These are phyloP conservation scores for Syncephalastrum contaminatum DNA, from an alignment of 371 early-diverging fungal genomes.

Conservation along the genomic window DNA sequence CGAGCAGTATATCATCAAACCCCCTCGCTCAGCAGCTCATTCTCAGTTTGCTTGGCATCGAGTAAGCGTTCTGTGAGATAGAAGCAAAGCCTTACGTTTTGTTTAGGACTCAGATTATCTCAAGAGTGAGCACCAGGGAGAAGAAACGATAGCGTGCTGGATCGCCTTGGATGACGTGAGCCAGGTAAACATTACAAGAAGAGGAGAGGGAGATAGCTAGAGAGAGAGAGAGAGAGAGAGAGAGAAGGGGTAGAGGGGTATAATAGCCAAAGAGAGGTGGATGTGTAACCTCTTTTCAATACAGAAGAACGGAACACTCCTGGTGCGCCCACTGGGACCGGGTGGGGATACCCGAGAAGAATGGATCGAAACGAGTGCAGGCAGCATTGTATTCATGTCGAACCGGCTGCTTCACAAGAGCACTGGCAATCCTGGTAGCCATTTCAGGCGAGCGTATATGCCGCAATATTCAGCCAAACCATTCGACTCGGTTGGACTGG, in stretches of 20 bases:
- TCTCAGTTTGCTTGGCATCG: conserved; percentile 60
- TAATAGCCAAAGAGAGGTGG: conserved; percentile 4
- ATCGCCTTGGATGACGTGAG: conserved; percentile 46
- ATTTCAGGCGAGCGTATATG: conserved; percentile 55
- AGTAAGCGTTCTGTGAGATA: conserved; percentile 17
- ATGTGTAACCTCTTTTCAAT: conserved; percentile 32
- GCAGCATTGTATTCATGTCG: conserved; percentile 57
- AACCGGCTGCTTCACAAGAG: conserved; percentile 53
- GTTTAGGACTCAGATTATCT: conserved; percentile 44
- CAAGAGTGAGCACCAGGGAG: conserved; percentile 16
- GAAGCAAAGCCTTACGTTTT: background rate
- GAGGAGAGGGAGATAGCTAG: too few relatives aligned
- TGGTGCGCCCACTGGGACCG: too few relatives aligned
- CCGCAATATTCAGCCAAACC: conserved; percentile 49
- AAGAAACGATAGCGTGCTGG: conserved; percentile 55
- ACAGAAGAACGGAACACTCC: too few relatives aligned
- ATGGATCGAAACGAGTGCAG: conserved; percentile 21
- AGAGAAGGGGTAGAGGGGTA: background rate
- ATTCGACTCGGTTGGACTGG: conserved; percentile 5
- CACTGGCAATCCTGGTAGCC: conserved; percentile 32
- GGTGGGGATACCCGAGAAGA: conserved; percentile 21
- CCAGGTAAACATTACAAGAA: conserved; percentile 6
- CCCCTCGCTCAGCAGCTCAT: conserved; percentile 29
- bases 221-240: background rate
- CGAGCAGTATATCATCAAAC: conserved; percentile 66